Evolutionary conservation across 768 basidiomycete species (phyloP), one percentile per base, ranked within the genome.

Genomic region (Pleurotus platypus): DNA sequence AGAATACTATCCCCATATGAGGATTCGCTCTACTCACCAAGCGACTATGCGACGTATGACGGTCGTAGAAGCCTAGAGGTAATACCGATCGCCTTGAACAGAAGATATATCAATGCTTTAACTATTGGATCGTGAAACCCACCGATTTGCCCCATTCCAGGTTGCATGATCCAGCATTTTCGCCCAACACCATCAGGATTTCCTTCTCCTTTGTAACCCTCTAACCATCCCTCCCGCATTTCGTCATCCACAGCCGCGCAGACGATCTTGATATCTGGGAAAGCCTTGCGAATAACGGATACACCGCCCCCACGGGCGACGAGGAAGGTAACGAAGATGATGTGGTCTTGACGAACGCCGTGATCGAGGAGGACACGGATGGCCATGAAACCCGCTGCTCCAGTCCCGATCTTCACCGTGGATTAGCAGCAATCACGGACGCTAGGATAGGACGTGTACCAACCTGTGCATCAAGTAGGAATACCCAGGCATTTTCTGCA

Each of bases 321-420:
- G 7, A 98, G 78, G 73, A 96, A 93, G 0, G 93, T 88, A 12
- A 94, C 83, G 65, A 95, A 95, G 57, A 97, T 84, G 62, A 97
- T 95, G 63, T 83, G 85, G 58, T 89, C 84, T 69, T 94, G 83
- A 56, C 69, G 81, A 15, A 96, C 86, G 11, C 96, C 94, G 62
- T 99, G 96, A 67, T 99, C 96, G 15, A 98, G 79, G 8, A 98
- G 75, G 9, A 96, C 83, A 26, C 96, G 89, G 59, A 99, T 91
- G 0, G 94, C 89, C 96, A 98, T 98, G 69, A 98, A 90, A 16
- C 88, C 87, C 3, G 92, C 85, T 0, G 95, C 94, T 4, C 88
- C 96, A 0, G 96, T 98, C 5, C 92, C 94, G 68, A 98, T 93
- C 87, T 96, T 61, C 15, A 37, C 45, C 16, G 13, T 12, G 16